These are phyloP conservation scores for Fermentozyma sake DNA, from an alignment of 1,139 yeast species.

Conservation along the genomic window DNA sequence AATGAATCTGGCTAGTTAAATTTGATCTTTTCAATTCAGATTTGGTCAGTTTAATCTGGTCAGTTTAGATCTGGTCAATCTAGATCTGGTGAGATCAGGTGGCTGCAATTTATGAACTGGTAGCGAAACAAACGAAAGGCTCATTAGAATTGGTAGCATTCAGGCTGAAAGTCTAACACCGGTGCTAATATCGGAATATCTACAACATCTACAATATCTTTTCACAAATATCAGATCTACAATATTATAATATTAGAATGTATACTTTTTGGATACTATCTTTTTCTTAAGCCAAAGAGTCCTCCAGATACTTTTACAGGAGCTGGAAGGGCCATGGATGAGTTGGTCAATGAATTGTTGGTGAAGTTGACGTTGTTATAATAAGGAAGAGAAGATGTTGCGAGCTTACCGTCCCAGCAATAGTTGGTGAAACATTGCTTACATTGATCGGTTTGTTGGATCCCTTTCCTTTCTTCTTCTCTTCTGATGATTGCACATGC, in stretches of 20 bases:
- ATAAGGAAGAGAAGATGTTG: constrained; percentile 11
- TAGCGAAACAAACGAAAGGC: no score
- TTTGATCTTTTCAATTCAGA: not conserved
- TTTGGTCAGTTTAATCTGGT: no score
- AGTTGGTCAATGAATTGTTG: constrained; percentile 24
- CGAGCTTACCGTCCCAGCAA: constrained; percentile 69
- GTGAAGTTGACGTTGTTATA: constrained; percentile 13
- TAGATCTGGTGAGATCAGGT: no score
- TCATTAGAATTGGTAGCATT: no score
- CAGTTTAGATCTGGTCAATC: no score
- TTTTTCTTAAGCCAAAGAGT: constrained; percentile 2
- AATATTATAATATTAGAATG: no score
- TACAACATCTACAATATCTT: no score
- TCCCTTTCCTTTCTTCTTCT: constrained; percentile 66
- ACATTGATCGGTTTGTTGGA: constrained; percentile 67
- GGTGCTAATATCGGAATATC: no score
- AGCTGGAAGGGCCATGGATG: constrained; percentile 6
- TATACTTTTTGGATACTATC: constrained; percentile 1
- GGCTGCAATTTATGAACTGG: no score
- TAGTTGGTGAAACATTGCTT: constrained; percentile 62
- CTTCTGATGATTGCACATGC: constrained; percentile 88
- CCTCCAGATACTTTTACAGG: not conserved
- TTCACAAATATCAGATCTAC: no score
- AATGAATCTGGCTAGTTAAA: not conserved
- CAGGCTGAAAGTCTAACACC: no score